Percentiles rank a stretch among this genome's conserved stretches.
Evolutionary conservation across 2,329 filamentous ascomycete genomes (phyloP).

Genomic region (Leptographium procerum): DNA sequence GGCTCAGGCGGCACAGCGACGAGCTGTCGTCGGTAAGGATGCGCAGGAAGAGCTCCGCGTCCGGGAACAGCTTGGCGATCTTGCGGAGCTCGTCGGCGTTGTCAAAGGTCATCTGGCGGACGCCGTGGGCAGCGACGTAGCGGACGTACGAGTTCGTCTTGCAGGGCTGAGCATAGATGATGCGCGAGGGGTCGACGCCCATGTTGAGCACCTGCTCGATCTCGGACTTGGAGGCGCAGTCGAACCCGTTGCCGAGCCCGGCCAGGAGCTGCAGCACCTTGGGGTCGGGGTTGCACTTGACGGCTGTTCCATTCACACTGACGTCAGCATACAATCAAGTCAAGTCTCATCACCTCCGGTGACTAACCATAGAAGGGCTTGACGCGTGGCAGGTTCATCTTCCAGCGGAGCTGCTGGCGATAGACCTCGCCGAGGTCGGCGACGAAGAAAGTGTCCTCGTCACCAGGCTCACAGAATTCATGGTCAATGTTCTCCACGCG

Average conservation of each 20-base stretch:
- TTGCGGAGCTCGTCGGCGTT: conserved; percentile 97
- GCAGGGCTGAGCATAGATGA: conserved; percentile 98
- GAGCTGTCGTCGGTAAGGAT: conserved; percentile 95
- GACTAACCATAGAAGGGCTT: conserved; percentile 87
- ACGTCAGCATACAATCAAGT: background rate
- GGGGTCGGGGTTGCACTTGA: conserved; percentile 97
- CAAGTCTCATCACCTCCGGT: background rate
- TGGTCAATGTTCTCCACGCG: conserved; percentile 77
- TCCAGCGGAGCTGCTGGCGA: conserved; percentile 97
- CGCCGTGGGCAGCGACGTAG: conserved; percentile 71
- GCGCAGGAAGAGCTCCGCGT: conserved; percentile 82
- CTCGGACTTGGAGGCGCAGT: conserved; percentile 95
- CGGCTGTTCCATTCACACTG: conserved; percentile 47
- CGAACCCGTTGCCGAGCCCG: conserved; percentile 84
- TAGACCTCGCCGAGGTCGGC: conserved; percentile 97
- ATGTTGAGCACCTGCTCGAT: conserved; percentile 82
- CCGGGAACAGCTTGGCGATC: conserved; percentile 83
- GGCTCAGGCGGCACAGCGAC: conserved; percentile 85
- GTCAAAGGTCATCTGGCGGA: conserved; percentile 99
- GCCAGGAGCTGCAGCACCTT: conserved; percentile 81
- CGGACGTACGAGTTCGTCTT: conserved; percentile 98
- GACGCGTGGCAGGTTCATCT: conserved; percentile 81
- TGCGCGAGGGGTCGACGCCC: conserved; percentile 75
- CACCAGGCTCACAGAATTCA: conserved; percentile 78
- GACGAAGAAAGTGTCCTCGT: conserved; percentile 97